Base-by-base conservation (phyloP, 1,284 basidiomycete species). In the Pascua sp. region DNA sequence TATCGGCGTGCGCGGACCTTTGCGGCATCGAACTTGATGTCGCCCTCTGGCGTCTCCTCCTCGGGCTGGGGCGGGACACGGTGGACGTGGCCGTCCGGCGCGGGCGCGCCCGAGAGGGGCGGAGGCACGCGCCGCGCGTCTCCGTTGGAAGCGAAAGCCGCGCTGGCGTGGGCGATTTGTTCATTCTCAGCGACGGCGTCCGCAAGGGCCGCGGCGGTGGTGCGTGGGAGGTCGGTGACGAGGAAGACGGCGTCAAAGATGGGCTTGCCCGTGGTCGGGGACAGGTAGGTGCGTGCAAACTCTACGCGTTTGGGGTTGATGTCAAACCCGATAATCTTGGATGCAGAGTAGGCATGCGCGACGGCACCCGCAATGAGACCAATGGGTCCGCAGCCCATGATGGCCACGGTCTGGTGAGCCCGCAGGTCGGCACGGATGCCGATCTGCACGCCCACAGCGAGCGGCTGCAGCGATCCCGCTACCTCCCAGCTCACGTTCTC, bases 301-400 rank as follows among this genome's bases (percentile, higher is more conserved):
- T 88, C 84, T 47, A 98, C 86, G 49, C 94, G 88, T 50, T 80
- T 77, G 18, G 85, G 82, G 56, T 90, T 84, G 63, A 97, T 91
- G 72, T 98, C 81, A 62, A 79, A 68, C 1, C 60, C 72, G 53
- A 77, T 67, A 48, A 77, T 69, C 55, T 64, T 66, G 42, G 61
- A 51, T n/a, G 76, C 79, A 0, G 73, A 76, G 66, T 78, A 80
- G n/a, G 79, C 79, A 61, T 77, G 77, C 42, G 74, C 74, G n/a
- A 81, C 80, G 8, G 79, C 79, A 8, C 72, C 79, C 24, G 69
- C 65, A 49, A 80, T 75, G 18, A 81, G 67, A 12, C 80, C 80
- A 54, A 81, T 78, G 7, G 80, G 80, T 42, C 80, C 80, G 51
- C 66, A 69, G 11, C 74, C 74, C 67, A 73, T 67, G 55, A 76